Base-by-base conservation (phyloP, 495 filamentous ascomycete species). In the Penicillium taxi region DNA sequence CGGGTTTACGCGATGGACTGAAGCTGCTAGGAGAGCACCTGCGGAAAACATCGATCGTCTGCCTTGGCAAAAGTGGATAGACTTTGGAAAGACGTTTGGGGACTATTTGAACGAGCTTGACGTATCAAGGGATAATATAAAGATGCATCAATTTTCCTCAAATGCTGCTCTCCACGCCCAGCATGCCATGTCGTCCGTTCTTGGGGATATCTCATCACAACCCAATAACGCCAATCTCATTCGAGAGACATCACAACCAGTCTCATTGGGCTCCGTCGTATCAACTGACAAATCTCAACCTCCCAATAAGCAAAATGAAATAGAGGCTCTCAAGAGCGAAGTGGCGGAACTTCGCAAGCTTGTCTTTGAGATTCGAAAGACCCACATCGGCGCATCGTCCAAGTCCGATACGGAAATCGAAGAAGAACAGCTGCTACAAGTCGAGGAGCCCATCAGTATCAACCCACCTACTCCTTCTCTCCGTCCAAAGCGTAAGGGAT, bases 1-100 rank as follows among this genome's bases (percentile, higher is more conserved):
- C n/a, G 32, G 46, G 3, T 41, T 34, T 18, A 16, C 37, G 4
- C 57, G 58, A 27, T 67, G 63, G 63, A 26, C 32, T 12, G 32
- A 37, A 3, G 58, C 55, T n/a, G 57, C 50, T 13, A 33, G 44
- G 9, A 16, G 29, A 23, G 35, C 41, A 16, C 26, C 49, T 6
- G 31, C 12, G 3, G 33, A 52, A 12, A 44, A 46, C 11, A 30
- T 44, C 12, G 20, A 56, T 19, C 45, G 42, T 8, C 53, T 43
- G 14, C 31, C 48, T 8, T 62, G 47, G 47, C 61, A 68, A 27
- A 68, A 61, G 43, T 68, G 50, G 35, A 52, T 53, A 17, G 39
- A 47, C 15, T 69, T 66, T 41, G 57, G 46, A 22, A 47, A 49
- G 32, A 39, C 44, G 2, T 45, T 58, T 26, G 47, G 48, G 12